phyloP scores from a whole-genome alignment of 2,329 filamentous ascomycete species.

The Allantophomopsis cytisporea region DNA sequence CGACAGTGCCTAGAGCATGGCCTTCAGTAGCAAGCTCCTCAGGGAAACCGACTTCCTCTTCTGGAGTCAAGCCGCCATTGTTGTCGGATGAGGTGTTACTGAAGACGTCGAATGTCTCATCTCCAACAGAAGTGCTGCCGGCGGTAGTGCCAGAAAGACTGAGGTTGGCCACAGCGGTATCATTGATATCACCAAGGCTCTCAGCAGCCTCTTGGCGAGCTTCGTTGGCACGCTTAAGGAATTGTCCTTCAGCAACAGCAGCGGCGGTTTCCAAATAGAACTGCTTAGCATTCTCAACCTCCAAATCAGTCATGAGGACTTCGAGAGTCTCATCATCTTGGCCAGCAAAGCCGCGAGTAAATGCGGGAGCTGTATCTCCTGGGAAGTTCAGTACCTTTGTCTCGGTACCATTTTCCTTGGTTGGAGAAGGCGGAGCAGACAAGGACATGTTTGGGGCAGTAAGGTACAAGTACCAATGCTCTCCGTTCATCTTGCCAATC shows the following conservation, averaged over 20 bases:
- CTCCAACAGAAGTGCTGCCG: constrained; percentile 19
- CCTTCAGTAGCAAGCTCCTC: constrained; percentile 83
- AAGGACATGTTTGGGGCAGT: constrained; percentile 71
- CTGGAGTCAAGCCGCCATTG: constrained; percentile 39
- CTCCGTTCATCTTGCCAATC: constrained; percentile 99
- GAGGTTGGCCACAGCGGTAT: constrained; percentile 24
- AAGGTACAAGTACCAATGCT: constrained; percentile 98
- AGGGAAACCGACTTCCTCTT: constrained; percentile 43
- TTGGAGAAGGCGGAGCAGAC: constrained; percentile 72
- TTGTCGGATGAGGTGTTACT: constrained; percentile 56
- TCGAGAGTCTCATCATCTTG: constrained; percentile 64
- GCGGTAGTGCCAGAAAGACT: constrained; percentile 25
- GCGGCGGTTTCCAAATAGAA: constrained; percentile 72
- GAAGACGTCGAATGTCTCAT: constrained; percentile 68
- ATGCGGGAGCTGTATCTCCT: constrained; percentile 15
- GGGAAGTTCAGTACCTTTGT: constrained; percentile 19
- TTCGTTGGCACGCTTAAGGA: constrained; percentile 52
- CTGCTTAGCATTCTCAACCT: constrained; percentile 55
- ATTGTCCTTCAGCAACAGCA: constrained; percentile 75
- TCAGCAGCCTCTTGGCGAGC: constrained; percentile 45
- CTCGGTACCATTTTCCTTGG: constrained; percentile 26
- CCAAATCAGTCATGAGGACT: constrained; percentile 60
- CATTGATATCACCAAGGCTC: constrained; percentile 44
- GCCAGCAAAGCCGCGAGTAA: constrained; percentile 7
- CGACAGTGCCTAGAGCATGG: constrained; percentile 81